Base-by-base conservation (phyloP, 805 yeast species). In the Yarrowia osloensis region DNA sequence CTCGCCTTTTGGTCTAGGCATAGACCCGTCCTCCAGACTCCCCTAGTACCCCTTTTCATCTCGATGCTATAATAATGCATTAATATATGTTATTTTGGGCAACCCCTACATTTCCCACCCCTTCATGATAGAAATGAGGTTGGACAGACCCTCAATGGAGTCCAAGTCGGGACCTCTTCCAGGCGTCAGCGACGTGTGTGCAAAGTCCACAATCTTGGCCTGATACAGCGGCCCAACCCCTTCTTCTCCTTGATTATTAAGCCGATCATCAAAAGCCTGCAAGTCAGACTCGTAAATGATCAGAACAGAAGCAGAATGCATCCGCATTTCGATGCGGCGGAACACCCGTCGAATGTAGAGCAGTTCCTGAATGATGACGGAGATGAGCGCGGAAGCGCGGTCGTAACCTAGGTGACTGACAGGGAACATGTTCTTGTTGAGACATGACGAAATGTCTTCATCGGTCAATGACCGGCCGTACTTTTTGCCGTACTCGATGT, bases 161-260 rank as follows among this genome's bases (percentile, higher is more conserved):
- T 90, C 89, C 54, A 85, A 89, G 75, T 92, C 98, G 21, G 84
- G 84, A 0, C 92, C 91, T 67, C 82, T 68, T 0, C 88, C 90
- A 0, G 87, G 86, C 0, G 83, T 81, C 68, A 84, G 77, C 69
- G 79, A 83, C 0, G 97, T 85, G 75, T 95, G 98, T 0, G 98
- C 98, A 80, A 95, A 92, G 76, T 95, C 99, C 7, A 95, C 91
- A 59, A 93, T 72, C 42, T 86, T 82, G 65, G 91, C 77, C 6
- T 84, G 77, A 69, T 93, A 88, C 59, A 90, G 74, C 0, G 82
- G 79, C 0, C 75, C n/a, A 28, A 35, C 62, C 33, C 66, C 72
- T 11, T 67, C 70, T 8, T 70, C 73, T 13, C 69, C 73, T 17
- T 68, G 73, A 28, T 69, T 71, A 33, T 67, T 28, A 70, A 69